Conservation (phyloP, 805 yeast species). For the Maudiozyma serrabonitensis region DNA sequence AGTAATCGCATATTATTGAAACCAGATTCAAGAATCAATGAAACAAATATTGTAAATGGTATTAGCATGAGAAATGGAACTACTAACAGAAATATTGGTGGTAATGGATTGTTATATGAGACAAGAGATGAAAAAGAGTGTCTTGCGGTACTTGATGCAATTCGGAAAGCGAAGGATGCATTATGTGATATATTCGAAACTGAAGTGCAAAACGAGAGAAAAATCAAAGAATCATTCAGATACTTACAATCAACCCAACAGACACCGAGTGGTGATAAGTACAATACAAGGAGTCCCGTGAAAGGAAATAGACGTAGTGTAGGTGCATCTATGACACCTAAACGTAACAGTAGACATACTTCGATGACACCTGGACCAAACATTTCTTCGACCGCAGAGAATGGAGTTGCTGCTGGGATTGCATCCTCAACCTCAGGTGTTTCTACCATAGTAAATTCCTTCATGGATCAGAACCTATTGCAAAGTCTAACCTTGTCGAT, state of each 20-base stretch:
- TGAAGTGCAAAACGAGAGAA: conserved; percentile 37
- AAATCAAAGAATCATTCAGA: conserved; percentile 36
- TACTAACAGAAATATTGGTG: conserved; percentile 5
- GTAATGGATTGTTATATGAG: conserved; percentile 13
- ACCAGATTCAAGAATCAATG: conserved; percentile 9
- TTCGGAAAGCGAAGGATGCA: conserved; percentile 53
- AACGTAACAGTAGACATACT: conserved; percentile 4
- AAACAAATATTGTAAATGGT: conserved; percentile 2
- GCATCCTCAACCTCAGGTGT: conserved; percentile 1
- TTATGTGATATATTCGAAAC: conserved; percentile 44
- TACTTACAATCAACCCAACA: conserved; percentile 30
- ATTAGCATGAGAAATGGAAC: not conserved
- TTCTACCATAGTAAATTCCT: not conserved
- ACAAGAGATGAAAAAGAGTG: conserved; percentile 19
- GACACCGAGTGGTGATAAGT: conserved; percentile 24
- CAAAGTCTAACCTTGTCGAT: conserved; percentile 53
- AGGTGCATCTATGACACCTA: conserved; percentile 13
- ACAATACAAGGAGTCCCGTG: conserved; percentile 25
- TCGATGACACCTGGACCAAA: not conserved
- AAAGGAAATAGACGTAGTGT: conserved; percentile 28
- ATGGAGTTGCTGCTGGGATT: not conserved
- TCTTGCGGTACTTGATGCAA: conserved; percentile 41
- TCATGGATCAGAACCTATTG: conserved; percentile 31
- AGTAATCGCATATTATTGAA: conserved; percentile 14
- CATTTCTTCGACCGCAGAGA: not conserved